Evolutionary conservation across 148 eudicot genomes (phyloP), one percentile per base, ranked within the genome.

Genomic region (Limonium bicolor): DNA sequence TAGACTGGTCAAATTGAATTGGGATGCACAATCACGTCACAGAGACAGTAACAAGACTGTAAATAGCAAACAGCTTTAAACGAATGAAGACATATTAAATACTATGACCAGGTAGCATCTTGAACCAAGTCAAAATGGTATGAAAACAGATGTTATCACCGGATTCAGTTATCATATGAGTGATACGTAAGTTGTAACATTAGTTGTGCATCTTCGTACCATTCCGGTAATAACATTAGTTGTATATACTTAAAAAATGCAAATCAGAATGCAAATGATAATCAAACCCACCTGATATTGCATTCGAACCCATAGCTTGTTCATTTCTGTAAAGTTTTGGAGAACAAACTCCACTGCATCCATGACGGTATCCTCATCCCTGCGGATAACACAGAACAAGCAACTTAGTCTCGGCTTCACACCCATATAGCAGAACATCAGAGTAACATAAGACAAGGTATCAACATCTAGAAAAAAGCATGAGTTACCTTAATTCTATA

Each of bases 261-360:
- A 38, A 41, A 25, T 28, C 31, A 20, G 34, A 20, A 43, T 24
- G 12, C 21, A 35, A 55, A 19, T 25, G 22, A 27, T 23, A 51
- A 45, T 46, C 45, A 38, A 59, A 66, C 87, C 35, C 53, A 88
- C 99, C 99, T 90, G 99, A 60, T 70, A 81, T 31, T 78, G 99
- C 99, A 90, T 90, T 57, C 99, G 78, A 60, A 90, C 99, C 99
- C 99, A 90, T 14, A 90, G 87, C 56, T 90, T 90, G 61, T 90
- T 90, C 99, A 90, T 90, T 58, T 90, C 99, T 15, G 99, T 90
- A 58, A 90, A 85, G 67, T 90, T 90, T 53, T 84, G 99, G 42
- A 90, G 73, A 20, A 90, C 99, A 67, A 90, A 90, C 61, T 90
- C 99, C 34, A 90, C 93, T 6, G 38, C 5, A n/a, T 35, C 3